These are phyloP conservation scores for Dalbergia cochinchinensis DNA, from an alignment of 306 rosid genomes.

Conservation along the genomic window DNA sequence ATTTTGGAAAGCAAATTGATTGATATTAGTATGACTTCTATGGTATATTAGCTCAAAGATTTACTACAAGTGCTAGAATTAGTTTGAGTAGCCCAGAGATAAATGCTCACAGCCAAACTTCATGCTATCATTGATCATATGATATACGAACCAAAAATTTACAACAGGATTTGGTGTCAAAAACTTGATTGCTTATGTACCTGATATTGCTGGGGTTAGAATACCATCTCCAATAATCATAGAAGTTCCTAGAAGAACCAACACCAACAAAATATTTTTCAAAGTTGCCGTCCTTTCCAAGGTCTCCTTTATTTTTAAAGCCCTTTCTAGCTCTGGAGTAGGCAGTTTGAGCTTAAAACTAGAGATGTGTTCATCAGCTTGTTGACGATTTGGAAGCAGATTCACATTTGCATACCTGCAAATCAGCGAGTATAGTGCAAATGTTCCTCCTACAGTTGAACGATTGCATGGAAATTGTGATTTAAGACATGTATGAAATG, in stretches of 20 bases:
- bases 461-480: slow-evolving; percentile 20
- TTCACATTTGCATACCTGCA: slow-evolving; percentile 92
- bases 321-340: slow-evolving; percentile 93
- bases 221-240: slow-evolving; percentile 98
- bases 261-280: slow-evolving; percentile 75
- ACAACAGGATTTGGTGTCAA: slow-evolving; percentile 5
- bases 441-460: slow-evolving; percentile 88
- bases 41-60: not conserved
- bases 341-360: slow-evolving; percentile 92
- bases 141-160: slow-evolving; percentile 30
- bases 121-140: slow-evolving; percentile 3
- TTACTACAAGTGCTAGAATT: not conserved
- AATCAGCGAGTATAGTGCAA: slow-evolving; percentile 95
- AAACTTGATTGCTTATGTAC: slow-evolving; percentile 50
- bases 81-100: not conserved
- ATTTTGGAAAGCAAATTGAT: slow-evolving; percentile 15
- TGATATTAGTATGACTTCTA: not conserved
- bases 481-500: slow-evolving; percentile 22
- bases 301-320: slow-evolving; percentile 75
- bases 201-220: slow-evolving; percentile 96
- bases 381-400: slow-evolving; percentile 90
- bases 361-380: slow-evolving; percentile 88
- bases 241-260: slow-evolving; percentile 95
- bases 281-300: slow-evolving; percentile 69
- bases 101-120: slow-evolving; percentile 14